Base-by-base conservation (phyloP, 1,284 basidiomycete genomes). In the Agaricales sp. region DNA sequence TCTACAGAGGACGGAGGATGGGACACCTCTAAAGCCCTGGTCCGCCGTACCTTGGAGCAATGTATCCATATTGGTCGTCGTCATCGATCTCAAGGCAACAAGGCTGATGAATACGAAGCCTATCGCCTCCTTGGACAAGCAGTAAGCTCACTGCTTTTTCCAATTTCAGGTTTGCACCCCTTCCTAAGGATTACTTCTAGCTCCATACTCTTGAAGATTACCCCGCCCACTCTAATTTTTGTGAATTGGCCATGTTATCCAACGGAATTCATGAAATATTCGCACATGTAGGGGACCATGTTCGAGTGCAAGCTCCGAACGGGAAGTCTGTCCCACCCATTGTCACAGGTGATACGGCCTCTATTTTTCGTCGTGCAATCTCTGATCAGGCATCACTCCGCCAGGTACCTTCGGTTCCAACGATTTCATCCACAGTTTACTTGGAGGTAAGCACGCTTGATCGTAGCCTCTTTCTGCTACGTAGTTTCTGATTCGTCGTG, bases 211-310 rank as follows among this genome's bases (percentile, higher is more conserved):
- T 92, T 1, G 88, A 92, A 63, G 88, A 92, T 61, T 91, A 91
- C 61, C 71, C 90, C 2, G 92, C 93, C 0, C 93, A 97, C 63
- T 92, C 87, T 41, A 92, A 92, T 66, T 92, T 87, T 61, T 91
- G 87, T 65, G 88, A 92, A 63, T 72, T 92, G 14, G 74, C 82
- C 1, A 76, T 95, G 12, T 76, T 85, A 45, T 74, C 75, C 4
- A 72, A 92, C 66, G 92, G 92, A 0, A 69, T 92, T 59, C 60
- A 67, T 1, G 67, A 92, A 44, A 84, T 96, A 2, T 97, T 96
- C 67, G 66, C 80, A n/a, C 92, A 97, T 59, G 88, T 96, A 26
- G 93, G 93, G 11, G 83, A 89, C 54, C 78, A 85, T 51, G 82
- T 87, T 41, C 75, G 81, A 43, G 71, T 96, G 21, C 81, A 83